Evolutionary conservation across 108 stramenopile genomes (phyloP), one percentile per base, ranked within the genome.

Genomic region (Licmophora abbreviata): DNA sequence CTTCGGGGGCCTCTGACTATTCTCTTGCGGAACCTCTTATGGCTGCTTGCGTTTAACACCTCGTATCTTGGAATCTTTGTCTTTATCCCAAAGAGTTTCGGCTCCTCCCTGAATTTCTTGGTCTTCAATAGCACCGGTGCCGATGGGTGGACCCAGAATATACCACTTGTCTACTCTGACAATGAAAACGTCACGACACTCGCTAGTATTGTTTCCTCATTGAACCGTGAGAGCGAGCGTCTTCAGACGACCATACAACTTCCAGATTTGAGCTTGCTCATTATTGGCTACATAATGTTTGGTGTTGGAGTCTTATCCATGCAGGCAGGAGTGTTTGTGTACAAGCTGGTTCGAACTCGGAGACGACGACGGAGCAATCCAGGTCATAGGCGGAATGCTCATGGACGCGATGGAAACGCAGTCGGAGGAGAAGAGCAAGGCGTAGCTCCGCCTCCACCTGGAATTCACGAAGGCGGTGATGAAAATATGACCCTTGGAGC

Each of bases 21-120:
- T 26, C 59, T 96, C 23, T 48, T 94, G 26, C 76, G 93, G 23
- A 95, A 96, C 53, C 45, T 90, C 21, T 58, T 81, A 17, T 94
- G 87, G 87, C 69, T 96, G 24, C 37, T 96, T 44, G 86, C 91
- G 4, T 96, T 94, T 68, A 88, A 93, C 59, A 90, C 88, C 33
- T 74, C 91, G 0, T 96, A 91, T 54, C 70, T 96, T n/a, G 89
- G 84, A 15, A 58, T 94, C 38, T 96, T 96, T 48, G 77, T 75
- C 8, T 92, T 92, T 48, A 56, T 89, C 24, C 95, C 95, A 25
- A 77, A 68, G 25, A 56, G 67, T 24, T 58, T 92, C 26, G 95
- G 95, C 27, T 60, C 59, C 7, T 36, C 54, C 15, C 53, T 64
- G 0, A 58, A 63, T 42, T 54, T 58, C 11, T 42, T 44, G n/a